Evolutionary conservation across 2,329 filamentous ascomycete genomes (phyloP).

Genomic region (Aspergillus novoparasiticus): DNA sequence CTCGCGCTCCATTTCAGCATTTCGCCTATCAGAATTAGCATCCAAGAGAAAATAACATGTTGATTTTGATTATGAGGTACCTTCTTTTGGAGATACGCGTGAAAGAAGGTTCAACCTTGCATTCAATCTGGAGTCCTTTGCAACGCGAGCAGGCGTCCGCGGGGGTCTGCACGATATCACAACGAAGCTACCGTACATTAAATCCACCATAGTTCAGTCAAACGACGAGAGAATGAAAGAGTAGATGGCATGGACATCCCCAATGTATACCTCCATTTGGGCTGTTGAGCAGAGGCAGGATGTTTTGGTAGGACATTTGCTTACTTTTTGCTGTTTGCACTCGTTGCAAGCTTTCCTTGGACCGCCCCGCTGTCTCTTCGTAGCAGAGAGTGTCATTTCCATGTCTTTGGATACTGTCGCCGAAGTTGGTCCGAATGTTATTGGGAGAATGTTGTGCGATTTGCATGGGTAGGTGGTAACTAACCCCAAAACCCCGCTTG

Average conservation of each 20-base stretch:
- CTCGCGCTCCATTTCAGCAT: slow-evolving; percentile 65
- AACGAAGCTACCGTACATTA: slow-evolving; percentile 56
- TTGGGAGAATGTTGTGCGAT: slow-evolving; percentile 30
- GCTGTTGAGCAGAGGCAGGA: slow-evolving; percentile 2
- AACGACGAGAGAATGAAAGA: neutral
- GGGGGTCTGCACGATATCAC: slow-evolving; percentile 67
- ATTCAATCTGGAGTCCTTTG: slow-evolving; percentile 62
- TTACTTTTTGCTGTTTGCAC: slow-evolving; percentile 69
- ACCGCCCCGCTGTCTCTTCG: slow-evolving; percentile 48
- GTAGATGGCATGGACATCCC: neutral
- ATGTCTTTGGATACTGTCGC: slow-evolving; percentile 39
- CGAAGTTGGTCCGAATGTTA: slow-evolving; percentile 39
- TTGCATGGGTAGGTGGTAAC: slow-evolving; percentile 19
- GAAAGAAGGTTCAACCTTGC: slow-evolving; percentile 68
- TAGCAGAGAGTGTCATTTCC: slow-evolving; percentile 47
- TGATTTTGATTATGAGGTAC: slow-evolving; percentile 19
- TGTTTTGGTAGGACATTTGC: slow-evolving; percentile 18
- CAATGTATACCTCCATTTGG: neutral
- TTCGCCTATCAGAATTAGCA: slow-evolving; percentile 47
- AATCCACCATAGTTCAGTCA: slow-evolving; percentile 18
- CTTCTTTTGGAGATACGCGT: slow-evolving; percentile 65
- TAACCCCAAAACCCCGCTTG: neutral
- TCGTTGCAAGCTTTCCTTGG: slow-evolving; percentile 63
- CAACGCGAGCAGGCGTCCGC: slow-evolving; percentile 64
- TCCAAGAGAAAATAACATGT: neutral